Evolutionary conservation across 306 rosid genomes (phyloP), one percentile per base, ranked within the genome.

Genomic region (Castanospermum australe): DNA sequence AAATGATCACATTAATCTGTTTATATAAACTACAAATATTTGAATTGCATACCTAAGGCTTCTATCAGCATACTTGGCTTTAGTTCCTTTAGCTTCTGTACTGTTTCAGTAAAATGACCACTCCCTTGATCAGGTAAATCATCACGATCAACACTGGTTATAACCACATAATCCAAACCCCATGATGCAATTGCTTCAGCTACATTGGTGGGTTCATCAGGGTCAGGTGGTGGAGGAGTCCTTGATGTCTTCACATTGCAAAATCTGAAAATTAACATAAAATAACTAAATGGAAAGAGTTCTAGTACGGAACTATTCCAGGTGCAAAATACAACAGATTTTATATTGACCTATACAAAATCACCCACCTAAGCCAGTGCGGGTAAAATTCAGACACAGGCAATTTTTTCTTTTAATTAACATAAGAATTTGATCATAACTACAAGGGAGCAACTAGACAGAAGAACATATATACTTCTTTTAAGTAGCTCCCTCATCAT

Each of bases 101-200:
- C 98, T 6, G 99, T 96, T 88, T 96, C 96, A 1, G 99, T 78
- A 84, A 96, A 96, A 89, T 96, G 97, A 25, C 89, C 93, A 78
- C 99, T 93, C 81, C 99, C 99, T 82, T 96, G 99, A 86, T 96
- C 99, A 66, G 92, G 84, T 56, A 96, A 84, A 88, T 96, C 99
- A 79, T 96, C 99, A 73, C 98, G 90, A 80, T 96, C 99, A 80
- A 96, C 99, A 72, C 99, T 96, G 1, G 99, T 96, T 81, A 96
- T 93, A 68, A 96, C 99, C 82, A 96, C 99, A 74, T 96, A 96
- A 73, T 89, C 99, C 93, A 96, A 87, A 71, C 99, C 99, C 99
- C 99, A 95, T 0, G 98, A 93, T 22, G 94, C 99, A 62, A 96
- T 93, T 50, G 99, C 99, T 87, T 96, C 99, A 39, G 99, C 99